Evolutionary conservation across 495 filamentous ascomycete genomes (phyloP).

Genomic region (Astrothelium macrocarpum): DNA sequence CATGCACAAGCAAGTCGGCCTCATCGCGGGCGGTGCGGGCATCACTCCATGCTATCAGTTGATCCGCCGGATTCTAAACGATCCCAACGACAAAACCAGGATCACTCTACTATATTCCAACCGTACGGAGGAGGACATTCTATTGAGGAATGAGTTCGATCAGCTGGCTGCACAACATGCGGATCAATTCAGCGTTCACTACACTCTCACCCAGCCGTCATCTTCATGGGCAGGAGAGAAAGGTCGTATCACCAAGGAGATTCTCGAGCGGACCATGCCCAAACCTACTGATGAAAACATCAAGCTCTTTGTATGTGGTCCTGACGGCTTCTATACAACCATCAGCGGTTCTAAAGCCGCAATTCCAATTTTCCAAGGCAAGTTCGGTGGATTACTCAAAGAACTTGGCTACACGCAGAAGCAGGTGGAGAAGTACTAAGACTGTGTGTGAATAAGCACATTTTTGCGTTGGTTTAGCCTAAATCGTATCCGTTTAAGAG

Average conservation of each 20-base stretch:
- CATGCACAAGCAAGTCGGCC: slow-evolving; percentile 34
- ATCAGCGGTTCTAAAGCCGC: background rate
- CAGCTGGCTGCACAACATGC: slow-evolving; percentile 34
- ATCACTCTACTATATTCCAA: slow-evolving; percentile 40
- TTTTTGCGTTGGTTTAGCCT: too few species aligned
- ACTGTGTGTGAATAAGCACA: background rate
- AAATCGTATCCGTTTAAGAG: too few species aligned
- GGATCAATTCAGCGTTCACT: slow-evolving; percentile 38
- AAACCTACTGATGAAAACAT: slow-evolving; percentile 5
- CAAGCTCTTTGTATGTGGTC: slow-evolving; percentile 37
- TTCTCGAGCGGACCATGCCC: slow-evolving; percentile 23
- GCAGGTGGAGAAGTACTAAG: background rate
- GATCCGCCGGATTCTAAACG: slow-evolving; percentile 44
- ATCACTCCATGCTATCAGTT: slow-evolving; percentile 51
- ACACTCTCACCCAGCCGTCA: slow-evolving; percentile 36
- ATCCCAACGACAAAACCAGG: slow-evolving; percentile 39
- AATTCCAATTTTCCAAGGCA: slow-evolving; percentile 25
- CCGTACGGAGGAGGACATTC: slow-evolving; percentile 20
- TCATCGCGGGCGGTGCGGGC: slow-evolving; percentile 47
- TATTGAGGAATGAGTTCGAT: slow-evolving; percentile 36
- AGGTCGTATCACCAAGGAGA: slow-evolving; percentile 30
- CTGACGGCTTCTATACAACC: slow-evolving; percentile 35
- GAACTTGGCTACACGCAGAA: background rate
- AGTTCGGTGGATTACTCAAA: slow-evolving; percentile 19
- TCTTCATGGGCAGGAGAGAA: slow-evolving; percentile 25